These are phyloP conservation scores for Penicillium arizonense DNA, from an alignment of 495 filamentous ascomycete species.

Conservation along the genomic window DNA sequence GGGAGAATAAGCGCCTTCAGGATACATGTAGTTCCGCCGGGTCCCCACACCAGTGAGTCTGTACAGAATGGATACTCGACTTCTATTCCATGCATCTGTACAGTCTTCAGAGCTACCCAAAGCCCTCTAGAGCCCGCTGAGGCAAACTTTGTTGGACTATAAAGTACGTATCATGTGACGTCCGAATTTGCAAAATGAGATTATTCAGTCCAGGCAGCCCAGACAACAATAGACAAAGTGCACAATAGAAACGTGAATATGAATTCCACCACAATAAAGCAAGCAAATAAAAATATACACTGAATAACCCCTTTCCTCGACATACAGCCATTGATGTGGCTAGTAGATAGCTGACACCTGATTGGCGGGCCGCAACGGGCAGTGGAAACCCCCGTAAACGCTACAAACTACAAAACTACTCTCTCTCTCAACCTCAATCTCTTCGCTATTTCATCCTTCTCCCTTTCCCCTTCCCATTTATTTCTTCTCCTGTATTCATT, in stretches of 20 bases:
- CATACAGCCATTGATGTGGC: slow-evolving; percentile 10
- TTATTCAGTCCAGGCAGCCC: not conserved
- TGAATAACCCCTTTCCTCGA: slow-evolving; percentile 23
- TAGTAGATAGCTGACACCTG: slow-evolving; percentile 16
- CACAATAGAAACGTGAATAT: not conserved
- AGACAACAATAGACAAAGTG: not conserved
- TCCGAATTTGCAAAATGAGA: not conserved
- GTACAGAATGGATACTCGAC: too few species aligned
- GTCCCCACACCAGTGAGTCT: too few species aligned
- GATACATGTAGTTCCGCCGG: too few species aligned
- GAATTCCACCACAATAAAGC: not conserved
- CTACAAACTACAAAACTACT: slow-evolving; percentile 30
- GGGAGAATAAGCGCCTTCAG: too few species aligned
- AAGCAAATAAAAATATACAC: not conserved
- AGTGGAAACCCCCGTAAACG: slow-evolving; percentile 14
- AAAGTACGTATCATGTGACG: slow-evolving; percentile 9
- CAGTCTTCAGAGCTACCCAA: too few species aligned
- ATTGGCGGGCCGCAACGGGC: slow-evolving; percentile 23
- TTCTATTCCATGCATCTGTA: too few species aligned
- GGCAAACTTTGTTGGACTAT: not conserved
- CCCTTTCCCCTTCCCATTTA: slow-evolving; percentile 10
- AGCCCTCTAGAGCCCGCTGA: not conserved
- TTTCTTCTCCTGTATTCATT: slow-evolving; percentile 21
- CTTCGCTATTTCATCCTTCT: slow-evolving; percentile 13
- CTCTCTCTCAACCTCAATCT: slow-evolving; percentile 19